Evolutionary conservation across 2,329 filamentous ascomycete species (phyloP).

Genomic region (Sclerotinia trifoliorum): DNA sequence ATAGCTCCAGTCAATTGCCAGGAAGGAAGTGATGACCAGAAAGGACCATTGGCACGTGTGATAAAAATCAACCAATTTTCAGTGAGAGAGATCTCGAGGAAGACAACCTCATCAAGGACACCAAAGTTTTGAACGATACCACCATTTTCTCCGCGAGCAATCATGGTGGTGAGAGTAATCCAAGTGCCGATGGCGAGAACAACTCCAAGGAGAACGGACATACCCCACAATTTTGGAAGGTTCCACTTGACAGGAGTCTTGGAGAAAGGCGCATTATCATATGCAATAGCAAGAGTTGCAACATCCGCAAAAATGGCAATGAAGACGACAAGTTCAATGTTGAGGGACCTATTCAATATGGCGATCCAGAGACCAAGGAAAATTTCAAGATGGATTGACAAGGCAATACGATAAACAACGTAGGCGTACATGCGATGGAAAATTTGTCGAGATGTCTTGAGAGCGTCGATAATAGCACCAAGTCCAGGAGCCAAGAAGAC

Average conservation of each 20-base stretch:
- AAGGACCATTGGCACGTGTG: constrained; percentile 86
- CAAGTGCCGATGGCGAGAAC: constrained; percentile 81
- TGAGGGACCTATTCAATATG: constrained; percentile 78
- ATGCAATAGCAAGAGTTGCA: constrained; percentile 86
- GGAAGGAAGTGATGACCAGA: constrained; percentile 86
- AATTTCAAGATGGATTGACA: constrained; percentile 88
- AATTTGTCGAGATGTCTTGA: constrained; percentile 91
- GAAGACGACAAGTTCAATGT: constrained; percentile 87
- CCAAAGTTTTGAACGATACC: constrained; percentile 91
- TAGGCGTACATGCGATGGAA: constrained; percentile 98
- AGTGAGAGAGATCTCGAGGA: constrained; percentile 85
- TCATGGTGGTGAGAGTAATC: constrained; percentile 87
- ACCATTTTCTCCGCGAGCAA: constrained; percentile 62
- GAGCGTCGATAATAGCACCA: constrained; percentile 86
- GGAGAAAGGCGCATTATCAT: constrained; percentile 87
- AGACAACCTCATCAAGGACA: constrained; percentile 76
- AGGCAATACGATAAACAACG: constrained; percentile 90
- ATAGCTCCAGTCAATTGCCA: constrained; percentile 82
- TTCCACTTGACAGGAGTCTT: constrained; percentile 93
- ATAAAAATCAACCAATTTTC: constrained; percentile 98
- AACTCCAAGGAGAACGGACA: constrained; percentile 79
- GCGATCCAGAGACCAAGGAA: constrained; percentile 91
- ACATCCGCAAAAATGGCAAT: constrained; percentile 94
- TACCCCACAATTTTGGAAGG: constrained; percentile 88
- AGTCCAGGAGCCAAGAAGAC: constrained; percentile 91